phyloP scores from a whole-genome alignment of 768 basidiomycete genomes.

The Hericium erinaceus region DNA sequence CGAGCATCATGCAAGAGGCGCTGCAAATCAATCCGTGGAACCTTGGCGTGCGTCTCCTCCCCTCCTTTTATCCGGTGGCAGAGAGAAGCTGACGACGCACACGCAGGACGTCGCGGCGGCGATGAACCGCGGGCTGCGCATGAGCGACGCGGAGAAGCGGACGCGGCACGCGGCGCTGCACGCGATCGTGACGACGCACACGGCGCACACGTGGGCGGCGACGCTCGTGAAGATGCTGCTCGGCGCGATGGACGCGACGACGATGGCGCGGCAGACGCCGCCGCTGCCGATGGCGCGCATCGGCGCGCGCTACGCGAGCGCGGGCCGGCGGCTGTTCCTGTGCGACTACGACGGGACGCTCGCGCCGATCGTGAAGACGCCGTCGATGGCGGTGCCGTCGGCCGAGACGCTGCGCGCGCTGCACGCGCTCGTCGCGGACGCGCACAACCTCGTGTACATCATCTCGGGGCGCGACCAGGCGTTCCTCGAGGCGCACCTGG shows the following conservation, averaged over 20 bases:
- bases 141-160: slow-evolving; percentile 70
- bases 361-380: slow-evolving; percentile 92
- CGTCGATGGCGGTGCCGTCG: slow-evolving; percentile 80
- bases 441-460: slow-evolving; percentile 89
- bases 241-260: slow-evolving; percentile 68
- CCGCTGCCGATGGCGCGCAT: slow-evolving; percentile 53
- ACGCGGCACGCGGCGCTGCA: slow-evolving; percentile 67
- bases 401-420: slow-evolving; percentile 67
- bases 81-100: not conserved
- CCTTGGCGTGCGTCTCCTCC: slow-evolving; percentile 51
- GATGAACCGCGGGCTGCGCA: slow-evolving; percentile 80
- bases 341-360: slow-evolving; percentile 98
- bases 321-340: slow-evolving; percentile 80
- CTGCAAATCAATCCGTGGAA: slow-evolving; percentile 95
- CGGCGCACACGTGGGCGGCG: slow-evolving; percentile 91
- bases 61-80: not conserved
- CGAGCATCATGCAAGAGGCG: slow-evolving; percentile 83
- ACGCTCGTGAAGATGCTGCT: slow-evolving; percentile 84
- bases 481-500: slow-evolving; percentile 89
- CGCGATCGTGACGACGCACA: slow-evolving; percentile 84
- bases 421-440: slow-evolving; percentile 61
- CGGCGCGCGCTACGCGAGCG: slow-evolving; percentile 54
- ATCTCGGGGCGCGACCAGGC: slow-evolving; percentile 92
- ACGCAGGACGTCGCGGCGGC: slow-evolving; percentile 75
- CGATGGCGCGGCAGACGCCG: slow-evolving; percentile 78